phyloP scores from a whole-genome alignment of 805 yeast species.

The Saccharomyces eubayanus region DNA sequence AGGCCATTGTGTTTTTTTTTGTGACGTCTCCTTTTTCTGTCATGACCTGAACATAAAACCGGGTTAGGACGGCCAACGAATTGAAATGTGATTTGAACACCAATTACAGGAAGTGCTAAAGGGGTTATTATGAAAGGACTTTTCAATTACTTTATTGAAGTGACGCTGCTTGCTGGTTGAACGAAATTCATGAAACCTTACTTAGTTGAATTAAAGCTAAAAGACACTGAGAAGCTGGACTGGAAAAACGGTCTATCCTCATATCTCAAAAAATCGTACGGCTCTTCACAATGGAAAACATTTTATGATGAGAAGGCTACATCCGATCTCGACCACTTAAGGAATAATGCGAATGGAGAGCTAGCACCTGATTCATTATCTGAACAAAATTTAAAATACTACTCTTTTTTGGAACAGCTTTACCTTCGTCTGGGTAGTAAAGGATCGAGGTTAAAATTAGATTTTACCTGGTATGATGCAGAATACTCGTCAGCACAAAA shows the following conservation, averaged over 20 bases:
- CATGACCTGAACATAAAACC: background rate
- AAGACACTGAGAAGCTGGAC: slow-evolving; percentile 26
- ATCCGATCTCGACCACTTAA: slow-evolving; percentile 21
- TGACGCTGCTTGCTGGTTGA: background rate
- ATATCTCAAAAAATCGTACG: slow-evolving; percentile 26
- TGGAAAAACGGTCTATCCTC: slow-evolving; percentile 27
- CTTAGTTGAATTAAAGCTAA: slow-evolving; percentile 18
- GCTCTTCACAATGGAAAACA: slow-evolving; percentile 25
- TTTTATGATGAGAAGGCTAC: slow-evolving; percentile 25
- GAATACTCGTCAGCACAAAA: slow-evolving; percentile 35
- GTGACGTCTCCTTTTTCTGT: no score
- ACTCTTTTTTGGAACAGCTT: slow-evolving; percentile 71
- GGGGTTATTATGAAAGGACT: background rate
- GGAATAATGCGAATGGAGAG: slow-evolving; percentile 29
- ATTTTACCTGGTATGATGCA: slow-evolving; percentile 78
- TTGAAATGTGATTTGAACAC: background rate
- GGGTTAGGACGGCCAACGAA: background rate
- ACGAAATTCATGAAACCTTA: slow-evolving; percentile 19
- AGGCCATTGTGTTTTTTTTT: no score
- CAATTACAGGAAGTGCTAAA: background rate
- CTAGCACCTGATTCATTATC: slow-evolving; percentile 24
- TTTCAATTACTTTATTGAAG: background rate
- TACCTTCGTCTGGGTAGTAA: slow-evolving; percentile 67
- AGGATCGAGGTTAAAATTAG: slow-evolving; percentile 44
- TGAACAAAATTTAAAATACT: slow-evolving; percentile 50